Evolutionary conservation across 2,329 filamentous ascomycete genomes (phyloP).

Genomic region (Orbilia oligospora): DNA sequence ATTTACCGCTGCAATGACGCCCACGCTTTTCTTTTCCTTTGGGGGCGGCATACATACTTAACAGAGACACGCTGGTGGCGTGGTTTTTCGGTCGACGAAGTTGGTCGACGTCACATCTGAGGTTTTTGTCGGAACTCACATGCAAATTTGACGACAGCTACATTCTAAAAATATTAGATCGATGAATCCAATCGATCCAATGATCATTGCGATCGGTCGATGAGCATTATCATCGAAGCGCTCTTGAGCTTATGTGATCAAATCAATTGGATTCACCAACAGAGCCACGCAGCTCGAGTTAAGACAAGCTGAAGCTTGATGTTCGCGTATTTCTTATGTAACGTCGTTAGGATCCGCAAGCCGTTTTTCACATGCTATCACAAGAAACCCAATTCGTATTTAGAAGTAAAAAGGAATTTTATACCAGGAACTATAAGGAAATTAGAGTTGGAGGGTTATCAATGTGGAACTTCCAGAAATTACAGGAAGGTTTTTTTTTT

Average conservation of each 20-base stretch:
- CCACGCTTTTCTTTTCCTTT: constrained; percentile 33
- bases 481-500: neutral
- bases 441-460: neutral
- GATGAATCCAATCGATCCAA: neutral
- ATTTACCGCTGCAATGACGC: constrained; percentile 34
- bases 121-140: constrained; percentile 48
- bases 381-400: neutral
- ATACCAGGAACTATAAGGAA: constrained; percentile 1
- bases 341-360: neutral
- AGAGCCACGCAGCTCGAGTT: neutral
- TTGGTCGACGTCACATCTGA: constrained; percentile 47
- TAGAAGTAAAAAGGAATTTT: neutral
- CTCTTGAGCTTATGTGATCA: neutral
- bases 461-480: constrained; percentile 11
- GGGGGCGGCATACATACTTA: neutral
- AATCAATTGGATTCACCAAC: neutral
- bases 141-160: constrained; percentile 8
- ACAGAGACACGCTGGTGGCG: constrained; percentile 36
- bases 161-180: neutral
- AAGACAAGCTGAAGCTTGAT: neutral
- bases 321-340: constrained; percentile 18
- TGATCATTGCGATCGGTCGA: neutral
- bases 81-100: constrained; percentile 36
- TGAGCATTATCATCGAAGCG: neutral
- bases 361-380: constrained; percentile 24